A percentile compares a stretch with the other conserved stretches of the same genome.
These are phyloP conservation scores for Dioscorea zingiberensis DNA, from an alignment of 106 monocot species.

Conservation along the genomic window DNA sequence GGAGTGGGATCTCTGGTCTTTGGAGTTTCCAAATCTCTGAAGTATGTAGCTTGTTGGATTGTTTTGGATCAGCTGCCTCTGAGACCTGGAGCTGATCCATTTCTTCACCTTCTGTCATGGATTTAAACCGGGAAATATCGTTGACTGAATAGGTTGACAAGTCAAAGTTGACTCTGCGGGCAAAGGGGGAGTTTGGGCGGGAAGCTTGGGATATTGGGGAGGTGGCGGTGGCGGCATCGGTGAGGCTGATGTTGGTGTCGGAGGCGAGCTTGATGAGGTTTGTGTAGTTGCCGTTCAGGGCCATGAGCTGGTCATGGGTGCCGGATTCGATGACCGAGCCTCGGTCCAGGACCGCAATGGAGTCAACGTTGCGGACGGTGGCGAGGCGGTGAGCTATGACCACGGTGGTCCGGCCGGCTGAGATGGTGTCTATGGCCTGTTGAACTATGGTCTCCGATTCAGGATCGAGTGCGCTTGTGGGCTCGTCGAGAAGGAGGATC, in stretches of 20 bases:
- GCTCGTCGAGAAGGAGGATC: constrained; percentile 35
- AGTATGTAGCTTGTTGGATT: constrained; percentile 16
- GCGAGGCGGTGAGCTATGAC: neutral
- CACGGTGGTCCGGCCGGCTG: neutral
- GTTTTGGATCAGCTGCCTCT: constrained; percentile 2
- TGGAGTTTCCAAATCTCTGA: constrained; percentile 29
- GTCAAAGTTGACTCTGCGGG: neutral
- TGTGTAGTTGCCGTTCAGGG: constrained; percentile 13
- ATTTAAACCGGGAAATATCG: neutral
- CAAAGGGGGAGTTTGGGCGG: too few species aligned
- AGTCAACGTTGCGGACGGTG: neutral
- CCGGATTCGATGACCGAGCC: constrained; percentile 5
- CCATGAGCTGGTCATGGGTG: constrained; percentile 25
- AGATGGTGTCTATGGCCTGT: neutral
- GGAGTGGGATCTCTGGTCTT: constrained; percentile 21
- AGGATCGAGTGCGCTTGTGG: constrained; percentile 4
- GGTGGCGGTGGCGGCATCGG: too few species aligned
- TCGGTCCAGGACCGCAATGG: neutral
- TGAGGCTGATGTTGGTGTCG: too few species aligned
- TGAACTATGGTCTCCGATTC: constrained; percentile 1
- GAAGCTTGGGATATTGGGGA: constrained; percentile 7
- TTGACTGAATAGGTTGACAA: too few species aligned
- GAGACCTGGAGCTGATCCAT: constrained; percentile 4
- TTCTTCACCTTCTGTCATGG: neutral
- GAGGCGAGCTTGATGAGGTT: constrained; percentile 13